Evolutionary conservation across 2,329 filamentous ascomycete species (phyloP).

Genomic region (Fusarium liriodendri): DNA sequence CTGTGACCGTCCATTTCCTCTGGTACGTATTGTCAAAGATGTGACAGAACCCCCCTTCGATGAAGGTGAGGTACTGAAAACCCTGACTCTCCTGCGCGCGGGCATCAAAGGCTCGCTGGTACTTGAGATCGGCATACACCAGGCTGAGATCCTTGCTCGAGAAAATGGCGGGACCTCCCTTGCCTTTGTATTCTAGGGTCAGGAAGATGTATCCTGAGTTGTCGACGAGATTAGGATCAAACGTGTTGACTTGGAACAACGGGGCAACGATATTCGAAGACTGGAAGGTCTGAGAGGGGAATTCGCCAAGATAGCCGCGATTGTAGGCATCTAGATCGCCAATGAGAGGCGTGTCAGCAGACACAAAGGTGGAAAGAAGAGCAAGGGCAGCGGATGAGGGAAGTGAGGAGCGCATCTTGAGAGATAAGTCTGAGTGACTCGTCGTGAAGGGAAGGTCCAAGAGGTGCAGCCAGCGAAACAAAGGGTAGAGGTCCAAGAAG

Average conservation of each 20-base stretch:
- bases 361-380: conserved; percentile 3
- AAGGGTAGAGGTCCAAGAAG: conserved; percentile 32
- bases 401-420: conserved; percentile 21
- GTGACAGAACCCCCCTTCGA: conserved; percentile 35
- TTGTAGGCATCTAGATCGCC: conserved; percentile 31
- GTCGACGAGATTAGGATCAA: conserved; percentile 30
- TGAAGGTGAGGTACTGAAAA: conserved; percentile 36
- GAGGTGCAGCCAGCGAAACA: conserved; percentile 1
- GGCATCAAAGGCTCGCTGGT: conserved; percentile 33
- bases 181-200: conserved; percentile 25
- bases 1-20: conserved; percentile 32
- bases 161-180: conserved; percentile 37
- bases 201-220: conserved; percentile 35
- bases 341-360: conserved; percentile 27
- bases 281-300: conserved; percentile 34
- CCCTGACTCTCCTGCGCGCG: conserved; percentile 31
- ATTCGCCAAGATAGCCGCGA: conserved; percentile 25
- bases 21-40: conserved; percentile 36
- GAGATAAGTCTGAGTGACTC: not conserved
- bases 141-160: conserved; percentile 39
- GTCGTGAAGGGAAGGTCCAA: not conserved
- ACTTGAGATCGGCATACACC: conserved; percentile 36
- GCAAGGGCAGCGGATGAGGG: not conserved
- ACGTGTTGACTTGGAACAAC: conserved; percentile 37
- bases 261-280: conserved; percentile 35